A percentile compares a stretch with the other conserved stretches of the same genome.
phyloP scores from a whole-genome alignment of 345 rosid genomes.

The Psidium friedrichsthalianum region DNA sequence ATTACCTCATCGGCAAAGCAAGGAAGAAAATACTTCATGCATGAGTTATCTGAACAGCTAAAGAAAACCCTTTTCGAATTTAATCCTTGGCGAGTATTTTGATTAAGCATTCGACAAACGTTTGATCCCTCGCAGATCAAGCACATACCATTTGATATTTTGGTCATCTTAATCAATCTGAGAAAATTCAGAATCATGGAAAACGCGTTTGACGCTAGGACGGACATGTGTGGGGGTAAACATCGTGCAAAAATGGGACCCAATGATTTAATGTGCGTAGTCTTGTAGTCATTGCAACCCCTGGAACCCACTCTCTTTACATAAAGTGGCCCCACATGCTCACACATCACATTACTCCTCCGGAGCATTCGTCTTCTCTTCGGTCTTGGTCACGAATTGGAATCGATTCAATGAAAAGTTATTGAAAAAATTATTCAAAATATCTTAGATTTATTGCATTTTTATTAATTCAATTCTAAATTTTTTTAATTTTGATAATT shows the following conservation, averaged over 20 bases:
- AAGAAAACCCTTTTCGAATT: background rate
- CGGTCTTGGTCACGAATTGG: too few relatives aligned
- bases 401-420: too few relatives aligned
- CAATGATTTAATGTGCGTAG: background rate
- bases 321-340: too few relatives aligned
- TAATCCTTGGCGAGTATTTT: background rate
- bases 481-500: too few relatives aligned
- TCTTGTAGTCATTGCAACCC: too few relatives aligned
- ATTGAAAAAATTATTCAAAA: too few relatives aligned
- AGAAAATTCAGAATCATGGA: constrained; percentile 15
- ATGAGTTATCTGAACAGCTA: background rate
- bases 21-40: background rate
- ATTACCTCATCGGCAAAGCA: background rate
- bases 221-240: background rate
- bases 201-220: background rate
- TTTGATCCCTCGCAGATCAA: background rate
- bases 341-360: too few relatives aligned
- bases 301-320: too few relatives aligned
- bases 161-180: background rate
- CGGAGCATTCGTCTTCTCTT: too few relatives aligned
- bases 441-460: too few relatives aligned
- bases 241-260: background rate
- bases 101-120: background rate
- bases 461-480: too few relatives aligned
- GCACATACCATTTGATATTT: background rate